Base-by-base conservation (phyloP, 305 asterid species). In the Nicotiana rustica region DNA sequence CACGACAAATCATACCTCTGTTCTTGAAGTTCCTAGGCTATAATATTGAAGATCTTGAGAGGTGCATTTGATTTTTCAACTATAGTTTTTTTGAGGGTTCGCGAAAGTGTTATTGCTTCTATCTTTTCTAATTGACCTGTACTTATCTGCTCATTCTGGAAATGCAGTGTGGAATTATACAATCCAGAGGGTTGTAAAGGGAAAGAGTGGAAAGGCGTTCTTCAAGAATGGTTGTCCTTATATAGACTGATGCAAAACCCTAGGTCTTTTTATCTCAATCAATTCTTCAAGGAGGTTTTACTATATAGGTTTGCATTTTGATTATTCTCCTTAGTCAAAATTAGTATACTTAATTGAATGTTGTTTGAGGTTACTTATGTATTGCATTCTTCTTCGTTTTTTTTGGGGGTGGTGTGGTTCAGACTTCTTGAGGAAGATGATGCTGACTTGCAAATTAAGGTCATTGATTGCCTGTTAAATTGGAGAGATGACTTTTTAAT, bases 381-480 rank as follows among this genome's bases (percentile, higher is more conserved):
- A 18, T 79, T 70, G 25, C 31, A 57, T 21, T 57, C 78, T 76
- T 33, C 80, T 44, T 25, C 10, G 15, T 65, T 79, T 67, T 44
- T 61, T 36, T 60, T 15, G n/a, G 38, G 59, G 9, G 84, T 77
- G 84, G 84, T 38, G 84, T 68, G 59, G 68, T 86, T 81, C 91
- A 95, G 99, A 92, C 93, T 97, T 87, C 94, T 95, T 59, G 95
- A 92, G 83, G 97, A 93, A 85, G 91, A 91, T 86, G 99, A 97
- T 90, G 89, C 95, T 84, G 97, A 92, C 80, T 38, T 93, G 85
- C 99, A 97, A 92, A 86, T 84, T 86, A 91, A 88, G 87, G 99
- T 91, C 88, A 93, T 97, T 85, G 99, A 95, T 78, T 93, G 99
- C 91, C 90, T 97, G 89, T 83, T 92, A 88, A 92, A 93, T 88